Conservation (phyloP, 1,139 yeast species). For the Kodamaea arcana region DNA sequence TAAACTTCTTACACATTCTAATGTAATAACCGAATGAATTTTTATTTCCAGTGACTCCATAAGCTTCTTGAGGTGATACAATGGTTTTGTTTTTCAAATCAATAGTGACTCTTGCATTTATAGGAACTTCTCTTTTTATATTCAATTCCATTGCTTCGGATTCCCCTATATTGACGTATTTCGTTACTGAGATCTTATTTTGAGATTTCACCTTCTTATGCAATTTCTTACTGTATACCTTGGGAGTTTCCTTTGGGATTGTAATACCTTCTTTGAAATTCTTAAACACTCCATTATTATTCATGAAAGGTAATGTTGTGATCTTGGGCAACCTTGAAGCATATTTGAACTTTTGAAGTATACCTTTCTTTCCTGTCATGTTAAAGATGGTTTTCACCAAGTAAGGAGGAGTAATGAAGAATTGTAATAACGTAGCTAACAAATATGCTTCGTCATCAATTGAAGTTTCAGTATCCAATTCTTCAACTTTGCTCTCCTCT, state of each 20-base stretch:
- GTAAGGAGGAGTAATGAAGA: conserved; percentile 83
- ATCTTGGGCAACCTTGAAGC: conserved; percentile 72
- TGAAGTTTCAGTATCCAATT: conserved; percentile 4
- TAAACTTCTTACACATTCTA: conserved; percentile 58
- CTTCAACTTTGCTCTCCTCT: conserved; percentile 17
- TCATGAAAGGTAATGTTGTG: conserved; percentile 72
- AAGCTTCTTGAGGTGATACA: conserved; percentile 71
- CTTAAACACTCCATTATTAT: conserved; percentile 34
- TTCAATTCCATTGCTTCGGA: conserved; percentile 52
- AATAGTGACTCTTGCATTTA: conserved; percentile 77
- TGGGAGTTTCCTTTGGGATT: conserved; percentile 49
- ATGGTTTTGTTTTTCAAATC: conserved; percentile 58
- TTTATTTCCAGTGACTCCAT: conserved; percentile 56
- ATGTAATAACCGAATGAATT: conserved; percentile 74
- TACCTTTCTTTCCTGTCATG: conserved; percentile 25
- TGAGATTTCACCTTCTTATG: conserved; percentile 39
- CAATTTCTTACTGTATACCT: conserved; percentile 30
- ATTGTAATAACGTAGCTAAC: conserved; percentile 72
- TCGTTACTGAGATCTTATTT: conserved; percentile 57
- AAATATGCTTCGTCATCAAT: conserved; percentile 39
- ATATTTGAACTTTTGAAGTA: conserved; percentile 46
- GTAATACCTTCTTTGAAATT: conserved; percentile 67
- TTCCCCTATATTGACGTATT: conserved; percentile 72
- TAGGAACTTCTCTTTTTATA: conserved; percentile 60
- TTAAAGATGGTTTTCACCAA: conserved; percentile 60